Conservation (phyloP, 371 early-diverging fungal species). For the Mucor indicus region DNA sequence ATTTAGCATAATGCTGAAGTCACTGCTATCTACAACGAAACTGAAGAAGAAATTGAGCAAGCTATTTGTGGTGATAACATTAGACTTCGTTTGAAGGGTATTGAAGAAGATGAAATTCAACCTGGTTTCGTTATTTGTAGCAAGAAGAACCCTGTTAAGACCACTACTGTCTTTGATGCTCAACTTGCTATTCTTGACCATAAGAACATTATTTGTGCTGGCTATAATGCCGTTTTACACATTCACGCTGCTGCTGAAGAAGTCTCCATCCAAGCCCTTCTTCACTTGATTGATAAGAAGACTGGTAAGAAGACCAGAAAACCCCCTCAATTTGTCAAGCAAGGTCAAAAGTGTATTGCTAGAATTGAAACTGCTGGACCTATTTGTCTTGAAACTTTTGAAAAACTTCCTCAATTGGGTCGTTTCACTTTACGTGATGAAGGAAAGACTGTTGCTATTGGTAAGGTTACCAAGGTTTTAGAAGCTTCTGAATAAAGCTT, state of each 20-base stretch:
- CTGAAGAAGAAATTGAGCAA: conserved; percentile 77
- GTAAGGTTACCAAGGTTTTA: conserved; percentile 84
- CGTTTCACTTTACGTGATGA: conserved; percentile 97
- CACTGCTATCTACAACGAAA: conserved; percentile 73
- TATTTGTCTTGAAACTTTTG: conserved; percentile 87
- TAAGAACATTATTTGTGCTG: conserved; percentile 94
- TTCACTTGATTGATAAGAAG: conserved; percentile 90
- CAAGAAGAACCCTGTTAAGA: conserved; percentile 74
- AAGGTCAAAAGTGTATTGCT: conserved; percentile 84
- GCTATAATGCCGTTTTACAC: conserved; percentile 91
- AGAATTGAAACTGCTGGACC: conserved; percentile 73
- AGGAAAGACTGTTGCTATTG: conserved; percentile 94
- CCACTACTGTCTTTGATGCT: conserved; percentile 79
- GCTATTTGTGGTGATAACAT: conserved; percentile 93
- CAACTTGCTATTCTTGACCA: conserved; percentile 88
- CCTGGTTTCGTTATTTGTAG: conserved; percentile 88
- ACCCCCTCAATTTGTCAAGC: conserved; percentile 92
- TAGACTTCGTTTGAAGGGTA: conserved; percentile 82
- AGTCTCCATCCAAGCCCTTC: conserved; percentile 71
- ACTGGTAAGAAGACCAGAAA: conserved; percentile 80
- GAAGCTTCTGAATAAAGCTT: conserved; percentile 22
- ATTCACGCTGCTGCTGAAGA: conserved; percentile 89
- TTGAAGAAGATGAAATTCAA: conserved; percentile 91
- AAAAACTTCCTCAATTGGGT: conserved; percentile 90
- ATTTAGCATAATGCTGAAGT: conserved; percentile 63